These are phyloP conservation scores for Rhodotorula graminis DNA, from an alignment of 768 basidiomycete species.

Conservation along the genomic window DNA sequence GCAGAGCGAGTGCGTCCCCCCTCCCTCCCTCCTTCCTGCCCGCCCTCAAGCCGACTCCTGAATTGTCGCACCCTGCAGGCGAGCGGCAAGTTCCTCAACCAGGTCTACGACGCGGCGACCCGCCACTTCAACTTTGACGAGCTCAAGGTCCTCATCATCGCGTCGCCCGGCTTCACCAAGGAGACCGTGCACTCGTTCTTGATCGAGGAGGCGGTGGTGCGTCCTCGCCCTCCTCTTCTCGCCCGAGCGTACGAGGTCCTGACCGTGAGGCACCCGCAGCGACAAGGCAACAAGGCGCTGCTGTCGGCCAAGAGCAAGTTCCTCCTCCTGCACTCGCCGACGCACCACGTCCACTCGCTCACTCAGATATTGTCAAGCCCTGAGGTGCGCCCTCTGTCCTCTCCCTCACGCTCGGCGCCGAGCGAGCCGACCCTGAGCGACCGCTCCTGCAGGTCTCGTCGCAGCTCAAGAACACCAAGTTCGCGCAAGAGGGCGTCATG, in stretches of 20 bases:
- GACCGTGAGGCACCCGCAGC: too few species aligned
- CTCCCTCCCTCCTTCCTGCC: neutral
- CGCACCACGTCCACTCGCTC: constrained; percentile 90
- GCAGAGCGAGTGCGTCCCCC: constrained; percentile 65
- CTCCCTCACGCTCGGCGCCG: neutral
- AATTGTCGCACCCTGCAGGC: too few species aligned
- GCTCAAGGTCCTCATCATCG: constrained; percentile 86
- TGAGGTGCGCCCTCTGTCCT: constrained; percentile 57
- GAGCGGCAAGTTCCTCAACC: constrained; percentile 71
- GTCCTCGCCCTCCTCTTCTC: neutral
- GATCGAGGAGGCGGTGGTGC: constrained; percentile 64
- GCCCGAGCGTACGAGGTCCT: too few species aligned
- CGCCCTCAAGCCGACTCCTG: neutral
- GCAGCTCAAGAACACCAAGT: constrained; percentile 89
- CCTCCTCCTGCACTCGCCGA: constrained; percentile 83
- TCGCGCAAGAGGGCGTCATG: constrained; percentile 84
- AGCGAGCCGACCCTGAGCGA: constrained; percentile 6
- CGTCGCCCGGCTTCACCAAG: constrained; percentile 92
- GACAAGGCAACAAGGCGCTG: constrained; percentile 76
- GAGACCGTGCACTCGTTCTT: constrained; percentile 82
- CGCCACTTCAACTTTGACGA: constrained; percentile 82
- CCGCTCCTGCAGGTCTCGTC: constrained; percentile 56
- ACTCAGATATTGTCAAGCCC: constrained; percentile 92
- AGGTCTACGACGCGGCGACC: constrained; percentile 76
- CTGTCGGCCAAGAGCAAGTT: constrained; percentile 75